A percentile compares a stretch with the other conserved stretches of the same genome.
Evolutionary conservation across 1,284 basidiomycete genomes (phyloP).

Genomic region (Farysia itapuensis): DNA sequence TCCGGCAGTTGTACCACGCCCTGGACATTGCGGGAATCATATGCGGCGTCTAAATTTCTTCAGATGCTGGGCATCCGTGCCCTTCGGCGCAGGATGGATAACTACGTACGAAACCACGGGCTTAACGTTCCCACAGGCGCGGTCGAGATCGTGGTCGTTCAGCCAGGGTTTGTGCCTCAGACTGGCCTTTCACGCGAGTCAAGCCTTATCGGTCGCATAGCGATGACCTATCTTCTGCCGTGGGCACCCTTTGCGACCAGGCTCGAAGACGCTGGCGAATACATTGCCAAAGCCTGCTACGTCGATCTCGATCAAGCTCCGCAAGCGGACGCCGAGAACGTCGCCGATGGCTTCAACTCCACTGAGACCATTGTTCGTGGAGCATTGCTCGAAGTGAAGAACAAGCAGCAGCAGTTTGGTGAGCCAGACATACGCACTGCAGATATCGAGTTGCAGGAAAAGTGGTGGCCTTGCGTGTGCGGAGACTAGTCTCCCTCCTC

Average conservation of each 20-base stretch:
- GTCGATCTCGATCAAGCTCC: constrained; percentile 2
- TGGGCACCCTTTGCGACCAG: constrained; percentile 26
- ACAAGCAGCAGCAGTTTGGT: constrained; percentile 16
- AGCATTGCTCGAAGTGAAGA: constrained; percentile 18
- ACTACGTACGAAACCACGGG: too few relatives aligned
- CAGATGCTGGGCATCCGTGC: constrained; percentile 39
- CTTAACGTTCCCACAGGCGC: neutral
- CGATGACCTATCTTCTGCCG: constrained; percentile 30
- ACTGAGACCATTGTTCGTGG: constrained; percentile 4
- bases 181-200: constrained; percentile 23
- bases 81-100: constrained; percentile 19
- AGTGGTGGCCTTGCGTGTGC: constrained; percentile 35
- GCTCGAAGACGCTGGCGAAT: constrained; percentile 19
- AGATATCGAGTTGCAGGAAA: constrained; percentile 20
- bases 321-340: neutral
- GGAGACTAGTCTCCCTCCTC: constrained; percentile 26
- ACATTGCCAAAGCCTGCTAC: constrained; percentile 27
- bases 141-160: constrained; percentile 26
- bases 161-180: constrained; percentile 36
- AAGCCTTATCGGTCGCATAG: constrained; percentile 8
- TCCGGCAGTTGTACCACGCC: neutral
- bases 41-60: constrained; percentile 35
- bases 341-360: constrained; percentile 9
- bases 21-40: constrained; percentile 28
- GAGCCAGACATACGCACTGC: constrained; percentile 15